Conservation (phyloP, 2,329 filamentous ascomycete species). For the Aphanoascus verrucosus region DNA sequence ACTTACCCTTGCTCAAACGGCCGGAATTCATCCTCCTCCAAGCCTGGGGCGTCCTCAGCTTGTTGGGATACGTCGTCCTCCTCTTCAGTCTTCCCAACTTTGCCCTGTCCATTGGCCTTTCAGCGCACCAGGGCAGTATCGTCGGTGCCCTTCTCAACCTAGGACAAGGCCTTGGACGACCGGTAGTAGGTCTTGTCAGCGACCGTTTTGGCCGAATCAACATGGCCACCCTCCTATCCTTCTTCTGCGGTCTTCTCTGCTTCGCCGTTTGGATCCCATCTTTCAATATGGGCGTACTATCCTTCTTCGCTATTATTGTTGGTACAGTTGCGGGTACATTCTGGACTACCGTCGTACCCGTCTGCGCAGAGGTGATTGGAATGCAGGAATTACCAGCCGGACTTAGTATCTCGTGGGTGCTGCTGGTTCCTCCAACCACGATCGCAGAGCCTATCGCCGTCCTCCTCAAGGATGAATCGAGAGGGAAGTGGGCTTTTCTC, state of each 20-base stretch:
- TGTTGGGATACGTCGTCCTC: slow-evolving; percentile 55
- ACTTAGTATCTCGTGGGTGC: slow-evolving; percentile 50
- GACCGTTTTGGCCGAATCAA: slow-evolving; percentile 53
- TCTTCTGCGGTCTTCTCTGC: slow-evolving; percentile 47
- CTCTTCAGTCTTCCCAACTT: slow-evolving; percentile 56
- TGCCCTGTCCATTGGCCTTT: slow-evolving; percentile 48
- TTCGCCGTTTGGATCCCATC: slow-evolving; percentile 54
- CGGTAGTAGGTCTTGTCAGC: slow-evolving; percentile 52
- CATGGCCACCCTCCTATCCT: slow-evolving; percentile 47
- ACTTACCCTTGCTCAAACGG: slow-evolving; percentile 42
- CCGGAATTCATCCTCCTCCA: slow-evolving; percentile 49
- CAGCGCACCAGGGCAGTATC: slow-evolving; percentile 48
- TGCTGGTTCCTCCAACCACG: slow-evolving; percentile 44
- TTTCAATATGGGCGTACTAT: slow-evolving; percentile 46
- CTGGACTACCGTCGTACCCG: slow-evolving; percentile 48
- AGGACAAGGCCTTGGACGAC: slow-evolving; percentile 47
- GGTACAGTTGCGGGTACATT: slow-evolving; percentile 52
- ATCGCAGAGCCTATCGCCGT: slow-evolving; percentile 48
- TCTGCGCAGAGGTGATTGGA: slow-evolving; percentile 52
- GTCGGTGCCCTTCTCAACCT: slow-evolving; percentile 55
- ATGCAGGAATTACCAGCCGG: slow-evolving; percentile 47
- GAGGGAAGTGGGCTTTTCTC: slow-evolving; percentile 26
- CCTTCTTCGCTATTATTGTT: slow-evolving; percentile 49
- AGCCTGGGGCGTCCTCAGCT: slow-evolving; percentile 49
- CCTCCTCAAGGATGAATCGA: slow-evolving; percentile 39